Conservation (phyloP, 1,139 yeast genomes). For the Lodderomyces jiufengensis region DNA sequence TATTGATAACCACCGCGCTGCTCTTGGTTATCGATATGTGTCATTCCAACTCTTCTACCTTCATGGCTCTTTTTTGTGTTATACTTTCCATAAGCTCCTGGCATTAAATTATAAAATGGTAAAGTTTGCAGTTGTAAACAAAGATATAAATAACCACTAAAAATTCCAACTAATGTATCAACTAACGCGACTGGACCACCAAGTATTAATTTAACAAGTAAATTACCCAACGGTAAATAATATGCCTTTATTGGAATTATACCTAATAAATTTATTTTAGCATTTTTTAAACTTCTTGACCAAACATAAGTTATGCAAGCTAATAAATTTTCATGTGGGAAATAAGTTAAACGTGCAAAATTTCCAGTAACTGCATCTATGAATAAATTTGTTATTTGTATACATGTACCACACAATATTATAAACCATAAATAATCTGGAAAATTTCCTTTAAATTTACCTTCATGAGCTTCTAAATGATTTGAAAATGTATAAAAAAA, state of each 20-base stretch:
- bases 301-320: slow-evolving; percentile 58
- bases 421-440: slow-evolving; percentile 59
- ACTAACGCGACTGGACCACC: slow-evolving; percentile 39
- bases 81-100: slow-evolving; percentile 25
- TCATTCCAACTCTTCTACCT: slow-evolving; percentile 36
- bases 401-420: slow-evolving; percentile 45
- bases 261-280: slow-evolving; percentile 49
- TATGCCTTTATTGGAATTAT: slow-evolving; percentile 57
- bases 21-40: slow-evolving; percentile 7
- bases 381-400: slow-evolving; percentile 29
- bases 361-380: slow-evolving; percentile 24
- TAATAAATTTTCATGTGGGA: slow-evolving; percentile 38
- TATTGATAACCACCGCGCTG: slow-evolving; percentile 6
- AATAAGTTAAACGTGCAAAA: slow-evolving; percentile 11
- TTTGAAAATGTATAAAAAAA: slow-evolving; percentile 56
- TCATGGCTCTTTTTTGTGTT: slow-evolving; percentile 8
- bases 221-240: slow-evolving; percentile 53
- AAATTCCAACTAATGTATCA: slow-evolving; percentile 46
- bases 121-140: slow-evolving; percentile 55
- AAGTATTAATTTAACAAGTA: slow-evolving; percentile 45
- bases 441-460: slow-evolving; percentile 49
- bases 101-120: slow-evolving; percentile 40
- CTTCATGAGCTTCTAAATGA: slow-evolving; percentile 46
- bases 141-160: slow-evolving; percentile 55
- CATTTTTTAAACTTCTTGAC: slow-evolving; percentile 52